These are phyloP conservation scores for Chlamydomonas eustigma DNA, from an alignment of 139 green algal species.

Conservation along the genomic window DNA sequence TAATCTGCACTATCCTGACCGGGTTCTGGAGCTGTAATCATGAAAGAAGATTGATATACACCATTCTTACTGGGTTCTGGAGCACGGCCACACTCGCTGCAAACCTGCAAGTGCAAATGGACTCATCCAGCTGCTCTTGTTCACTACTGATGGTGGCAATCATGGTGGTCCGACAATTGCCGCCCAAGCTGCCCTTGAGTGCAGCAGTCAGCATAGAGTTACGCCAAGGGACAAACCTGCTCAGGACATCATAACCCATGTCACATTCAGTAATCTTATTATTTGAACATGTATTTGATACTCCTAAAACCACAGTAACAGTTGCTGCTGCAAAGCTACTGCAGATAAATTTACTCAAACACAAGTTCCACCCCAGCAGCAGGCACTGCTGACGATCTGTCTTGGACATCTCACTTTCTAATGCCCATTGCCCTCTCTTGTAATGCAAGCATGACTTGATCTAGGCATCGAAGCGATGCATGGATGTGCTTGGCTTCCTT, in stretches of 20 bases:
- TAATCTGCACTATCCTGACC: too few relatives aligned
- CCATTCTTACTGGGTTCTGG: slow-evolving; percentile 74
- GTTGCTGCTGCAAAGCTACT: too few relatives aligned
- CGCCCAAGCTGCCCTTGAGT: slow-evolving; percentile 32
- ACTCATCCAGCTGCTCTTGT: slow-evolving; percentile 67
- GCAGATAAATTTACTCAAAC: neutral
- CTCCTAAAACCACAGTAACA: slow-evolving; percentile 27
- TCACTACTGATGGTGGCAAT: slow-evolving; percentile 35
- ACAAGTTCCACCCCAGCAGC: neutral
- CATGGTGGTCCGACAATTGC: slow-evolving; percentile 41
- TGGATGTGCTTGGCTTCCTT: slow-evolving; percentile 86
- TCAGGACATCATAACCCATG: too few relatives aligned
- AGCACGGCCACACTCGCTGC: slow-evolving; percentile 86
- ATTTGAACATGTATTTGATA: too few relatives aligned
- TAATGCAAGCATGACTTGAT: slow-evolving; percentile 69
- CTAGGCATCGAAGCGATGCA: slow-evolving; percentile 77
- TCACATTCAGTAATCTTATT: too few relatives aligned
- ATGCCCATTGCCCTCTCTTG: neutral
- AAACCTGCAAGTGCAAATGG: slow-evolving; percentile 90
- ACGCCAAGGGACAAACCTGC: slow-evolving; percentile 84
- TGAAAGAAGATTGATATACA: too few relatives aligned
- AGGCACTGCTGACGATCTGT: too few relatives aligned
- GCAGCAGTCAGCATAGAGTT: slow-evolving; percentile 84
- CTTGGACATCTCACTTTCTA: neutral
- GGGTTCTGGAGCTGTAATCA: too few relatives aligned